These are phyloP conservation scores for Dictyophora rubrovolvata DNA, from an alignment of 768 basidiomycete species.

Conservation along the genomic window DNA sequence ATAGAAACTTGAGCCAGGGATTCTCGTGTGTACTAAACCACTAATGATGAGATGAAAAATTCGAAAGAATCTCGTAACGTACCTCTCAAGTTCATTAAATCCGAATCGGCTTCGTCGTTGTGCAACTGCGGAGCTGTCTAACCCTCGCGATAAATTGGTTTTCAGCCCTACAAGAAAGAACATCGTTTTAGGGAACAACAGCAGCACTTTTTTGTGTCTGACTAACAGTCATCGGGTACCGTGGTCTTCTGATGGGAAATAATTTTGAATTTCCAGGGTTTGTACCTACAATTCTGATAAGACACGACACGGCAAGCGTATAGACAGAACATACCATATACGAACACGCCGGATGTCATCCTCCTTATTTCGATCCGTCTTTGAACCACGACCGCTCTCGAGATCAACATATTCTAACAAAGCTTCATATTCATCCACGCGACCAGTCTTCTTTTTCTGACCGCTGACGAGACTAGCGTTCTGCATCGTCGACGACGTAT, in stretches of 20 bases:
- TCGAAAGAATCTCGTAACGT: slow-evolving; percentile 2
- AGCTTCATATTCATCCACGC: slow-evolving; percentile 28
- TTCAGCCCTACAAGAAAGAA: slow-evolving; percentile 26
- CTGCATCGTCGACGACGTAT: too few species aligned
- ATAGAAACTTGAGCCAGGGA: slow-evolving; percentile 32
- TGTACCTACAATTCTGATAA: not conserved
- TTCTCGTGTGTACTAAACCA: slow-evolving; percentile 27
- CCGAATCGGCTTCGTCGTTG: slow-evolving; percentile 26
- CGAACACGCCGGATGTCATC: slow-evolving; percentile 20
- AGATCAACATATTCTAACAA: slow-evolving; percentile 27
- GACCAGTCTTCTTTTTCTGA: too few species aligned
- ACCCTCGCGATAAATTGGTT: slow-evolving; percentile 29
- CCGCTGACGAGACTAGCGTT: too few species aligned
- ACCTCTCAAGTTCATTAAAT: slow-evolving; percentile 36
- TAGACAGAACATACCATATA: slow-evolving; percentile 27
- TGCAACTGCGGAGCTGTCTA: slow-evolving; percentile 24
- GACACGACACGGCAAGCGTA: not conserved
- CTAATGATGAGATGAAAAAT: not conserved
- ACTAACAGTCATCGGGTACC: slow-evolving; percentile 13
- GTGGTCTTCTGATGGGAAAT: slow-evolving; percentile 14
- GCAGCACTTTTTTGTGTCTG: not conserved
- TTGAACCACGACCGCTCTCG: slow-evolving; percentile 19
- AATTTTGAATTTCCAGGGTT: slow-evolving; percentile 31
- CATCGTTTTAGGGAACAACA: not conserved
- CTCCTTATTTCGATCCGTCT: slow-evolving; percentile 20